A percentile compares a stretch with the other conserved stretches of the same genome.
Evolutionary conservation across 2,329 filamentous ascomycete genomes (phyloP).

Genomic region (Neofusicoccum laricinum): DNA sequence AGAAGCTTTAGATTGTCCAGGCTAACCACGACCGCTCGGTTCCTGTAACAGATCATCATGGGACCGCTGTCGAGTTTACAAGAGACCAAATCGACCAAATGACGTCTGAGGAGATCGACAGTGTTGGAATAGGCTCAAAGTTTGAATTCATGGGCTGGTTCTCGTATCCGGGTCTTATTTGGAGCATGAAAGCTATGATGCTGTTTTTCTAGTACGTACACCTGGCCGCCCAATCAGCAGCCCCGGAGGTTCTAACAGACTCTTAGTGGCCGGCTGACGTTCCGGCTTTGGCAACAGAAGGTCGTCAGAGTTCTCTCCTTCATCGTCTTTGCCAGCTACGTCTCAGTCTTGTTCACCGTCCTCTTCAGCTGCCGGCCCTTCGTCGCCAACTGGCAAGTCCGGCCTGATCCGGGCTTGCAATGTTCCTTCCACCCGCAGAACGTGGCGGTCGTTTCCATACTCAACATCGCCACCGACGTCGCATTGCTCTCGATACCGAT

Average conservation of each 20-base stretch:
- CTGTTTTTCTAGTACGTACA: conserved; percentile 27
- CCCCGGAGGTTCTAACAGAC: conserved; percentile 13
- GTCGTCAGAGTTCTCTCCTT: conserved; percentile 29
- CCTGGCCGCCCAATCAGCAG: too few species aligned
- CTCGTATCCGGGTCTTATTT: conserved; percentile 36
- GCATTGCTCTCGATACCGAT: conserved; percentile 33
- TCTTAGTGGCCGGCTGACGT: conserved; percentile 28
- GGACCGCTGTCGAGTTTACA: background rate
- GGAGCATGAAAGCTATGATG: conserved; percentile 32
- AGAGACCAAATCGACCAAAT: background rate
- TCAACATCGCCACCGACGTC: conserved; percentile 34
- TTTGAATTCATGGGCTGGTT: conserved; percentile 9
- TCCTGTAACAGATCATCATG: background rate
- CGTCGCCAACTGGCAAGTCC: conserved; percentile 28
- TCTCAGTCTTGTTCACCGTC: conserved; percentile 32
- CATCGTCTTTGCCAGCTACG: conserved; percentile 26
- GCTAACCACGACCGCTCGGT: background rate
- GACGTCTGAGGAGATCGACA: background rate
- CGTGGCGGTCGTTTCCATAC: conserved; percentile 27
- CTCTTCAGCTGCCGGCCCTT: conserved; percentile 27
- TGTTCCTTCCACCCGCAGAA: conserved; percentile 32
- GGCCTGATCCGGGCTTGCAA: conserved; percentile 24
- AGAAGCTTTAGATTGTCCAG: background rate
- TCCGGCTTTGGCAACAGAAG: conserved; percentile 29
- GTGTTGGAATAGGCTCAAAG: background rate